Percentiles rank a stretch among this genome's conserved stretches.
Conservation (phyloP, 2,329 filamentous ascomycete genomes). For the Fulvia fulva region DNA sequence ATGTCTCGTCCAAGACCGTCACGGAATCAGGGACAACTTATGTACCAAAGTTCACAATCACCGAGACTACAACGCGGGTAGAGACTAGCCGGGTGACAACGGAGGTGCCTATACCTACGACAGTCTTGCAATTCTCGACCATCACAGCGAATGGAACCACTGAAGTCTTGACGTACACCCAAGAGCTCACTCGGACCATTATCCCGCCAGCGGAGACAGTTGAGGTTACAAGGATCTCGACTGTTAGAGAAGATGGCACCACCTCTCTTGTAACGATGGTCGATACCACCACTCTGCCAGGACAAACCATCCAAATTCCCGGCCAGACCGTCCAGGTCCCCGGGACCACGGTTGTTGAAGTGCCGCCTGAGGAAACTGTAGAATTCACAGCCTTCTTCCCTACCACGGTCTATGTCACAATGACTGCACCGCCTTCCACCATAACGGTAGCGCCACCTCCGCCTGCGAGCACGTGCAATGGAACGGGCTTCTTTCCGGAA, state of each 20-base stretch:
- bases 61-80: neutral
- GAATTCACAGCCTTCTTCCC: neutral
- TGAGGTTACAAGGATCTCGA: neutral
- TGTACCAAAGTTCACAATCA: neutral
- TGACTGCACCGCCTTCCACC: slow-evolving; percentile 1
- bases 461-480: slow-evolving; percentile 4
- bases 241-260: neutral
- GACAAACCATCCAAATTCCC: neutral
- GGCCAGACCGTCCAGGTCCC: neutral
- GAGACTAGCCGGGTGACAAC: neutral
- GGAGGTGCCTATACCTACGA: neutral
- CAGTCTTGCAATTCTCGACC: neutral
- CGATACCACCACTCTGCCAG: neutral
- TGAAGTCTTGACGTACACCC: neutral
- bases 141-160: neutral
- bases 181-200: neutral
- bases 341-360: neutral
- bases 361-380: neutral
- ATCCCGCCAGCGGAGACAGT: neutral
- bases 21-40: neutral
- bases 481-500: neutral
- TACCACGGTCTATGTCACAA: neutral
- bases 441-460: neutral
- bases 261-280: too few relatives aligned
- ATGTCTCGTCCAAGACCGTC: neutral